Conservation (phyloP, 768 basidiomycete species). For the Podaxis rugospora region DNA sequence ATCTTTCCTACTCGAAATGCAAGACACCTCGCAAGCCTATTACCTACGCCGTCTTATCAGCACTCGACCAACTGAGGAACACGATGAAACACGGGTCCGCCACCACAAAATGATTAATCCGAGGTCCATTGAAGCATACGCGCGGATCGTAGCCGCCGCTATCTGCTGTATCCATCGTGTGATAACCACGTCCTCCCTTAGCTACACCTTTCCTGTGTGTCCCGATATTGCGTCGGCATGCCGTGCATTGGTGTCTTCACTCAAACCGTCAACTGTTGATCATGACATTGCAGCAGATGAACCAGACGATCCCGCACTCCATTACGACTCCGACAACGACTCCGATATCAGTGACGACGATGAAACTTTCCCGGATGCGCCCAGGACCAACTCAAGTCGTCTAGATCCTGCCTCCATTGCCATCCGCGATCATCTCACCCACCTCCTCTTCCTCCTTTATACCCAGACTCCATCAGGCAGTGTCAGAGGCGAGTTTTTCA, state of each 20-base stretch:
- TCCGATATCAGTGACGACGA: background rate
- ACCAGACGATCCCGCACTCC: background rate
- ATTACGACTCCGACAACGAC: background rate
- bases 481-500: background rate
- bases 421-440: background rate
- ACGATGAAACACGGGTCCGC: background rate
- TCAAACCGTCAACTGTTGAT: background rate
- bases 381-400: background rate
- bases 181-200: background rate
- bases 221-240: background rate
- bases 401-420: background rate
- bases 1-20: background rate
- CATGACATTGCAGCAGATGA: background rate
- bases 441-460: background rate
- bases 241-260: background rate
- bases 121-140: background rate
- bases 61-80: conserved; percentile 11
- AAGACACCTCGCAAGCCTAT: background rate
- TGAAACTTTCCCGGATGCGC: background rate
- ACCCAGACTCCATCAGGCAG: background rate
- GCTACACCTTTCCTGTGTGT: background rate
- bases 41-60: conserved; percentile 12
- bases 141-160: background rate
- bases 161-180: background rate
- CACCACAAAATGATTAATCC: conserved; percentile 9